Base-by-base conservation (phyloP, 2,329 filamentous ascomycete species). In the Epichloe coenophiala region DNA sequence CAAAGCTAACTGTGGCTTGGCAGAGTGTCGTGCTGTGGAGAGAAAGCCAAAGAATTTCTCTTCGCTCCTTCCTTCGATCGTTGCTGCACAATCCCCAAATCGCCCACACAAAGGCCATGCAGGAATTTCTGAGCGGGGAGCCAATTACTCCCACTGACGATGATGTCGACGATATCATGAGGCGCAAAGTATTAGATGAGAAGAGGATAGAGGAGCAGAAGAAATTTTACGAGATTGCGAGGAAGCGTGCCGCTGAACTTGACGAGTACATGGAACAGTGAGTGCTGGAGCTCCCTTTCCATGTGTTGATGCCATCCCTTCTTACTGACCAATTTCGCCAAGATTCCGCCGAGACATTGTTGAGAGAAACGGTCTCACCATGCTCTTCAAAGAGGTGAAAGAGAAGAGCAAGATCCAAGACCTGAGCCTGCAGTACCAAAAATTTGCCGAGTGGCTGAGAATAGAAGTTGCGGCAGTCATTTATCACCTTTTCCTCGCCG, bases 201-300 rank as follows among this genome's bases (percentile, higher is more conserved):
- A 86, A 86, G 66, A 82, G 93, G 43, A 78, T 97, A 48, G 87
- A 95, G 60, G 93, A 98, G 66, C 93, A 98, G 65, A 86, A 83
- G 63, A 80, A 83, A 56, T 98, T 98, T 64, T 98, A 96, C 65
- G 91, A 98, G 64, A 90, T 98, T 62, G 93, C 93, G 8, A 77
- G 89, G 57, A 83, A 89, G 65, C 81, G 93, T 56, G 93, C 93
- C 2, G 85, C 87, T 5, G 93, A 97, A 61, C 75, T 98, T 47
- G 93, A 98, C 66, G 87, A 95, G 23, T 96, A 97, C 64, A 98
- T 98, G 93, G 93, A 98, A 68, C 69, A 95, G 83, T 88, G 68
- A 67, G 82, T 54, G 8, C 38, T 15, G 2, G 19, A 37, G 3
- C 17, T 8, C 15, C 12, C 6, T 19, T 23, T 35, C 36, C 15